A percentile compares a stretch with the other conserved stretches of the same genome.
These are phyloP conservation scores for Oryza punctata DNA, from an alignment of 176 grass and related monocot genomes.

Conservation along the genomic window DNA sequence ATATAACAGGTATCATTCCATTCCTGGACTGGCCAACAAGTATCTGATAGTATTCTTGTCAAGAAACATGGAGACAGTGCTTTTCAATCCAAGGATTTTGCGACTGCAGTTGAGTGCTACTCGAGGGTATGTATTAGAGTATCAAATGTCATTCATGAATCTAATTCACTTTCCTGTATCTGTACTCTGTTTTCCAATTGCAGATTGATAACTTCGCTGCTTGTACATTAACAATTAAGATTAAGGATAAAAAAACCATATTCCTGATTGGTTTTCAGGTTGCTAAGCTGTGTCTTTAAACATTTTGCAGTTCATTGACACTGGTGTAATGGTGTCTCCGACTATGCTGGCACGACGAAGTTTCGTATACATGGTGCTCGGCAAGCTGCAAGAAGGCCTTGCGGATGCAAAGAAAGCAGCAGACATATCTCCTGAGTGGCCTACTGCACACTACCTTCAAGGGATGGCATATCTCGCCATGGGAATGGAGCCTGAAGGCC, in stretches of 20 bases:
- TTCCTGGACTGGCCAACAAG: slow-evolving; percentile 79
- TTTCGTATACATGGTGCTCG: slow-evolving; percentile 54
- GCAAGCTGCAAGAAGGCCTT: slow-evolving; percentile 62
- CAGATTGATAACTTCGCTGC: not conserved
- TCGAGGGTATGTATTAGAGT: slow-evolving; percentile 58
- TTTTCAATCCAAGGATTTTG: slow-evolving; percentile 78
- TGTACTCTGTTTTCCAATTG: not conserved
- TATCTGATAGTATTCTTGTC: slow-evolving; percentile 61
- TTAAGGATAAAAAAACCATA: not conserved
- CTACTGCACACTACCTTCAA: slow-evolving; percentile 61
- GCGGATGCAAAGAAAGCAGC: slow-evolving; percentile 64
- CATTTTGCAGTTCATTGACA: slow-evolving; percentile 62
- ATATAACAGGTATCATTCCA: slow-evolving; percentile 73
- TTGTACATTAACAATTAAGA: not conserved
- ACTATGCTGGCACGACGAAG: slow-evolving; percentile 68
- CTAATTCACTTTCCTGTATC: slow-evolving; percentile 1
- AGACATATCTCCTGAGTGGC: slow-evolving; percentile 65
- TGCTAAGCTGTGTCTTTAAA: slow-evolving; percentile 18
- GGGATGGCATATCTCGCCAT: slow-evolving; percentile 60
- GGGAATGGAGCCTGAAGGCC: slow-evolving; percentile 65
- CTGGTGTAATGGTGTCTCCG: slow-evolving; percentile 61
- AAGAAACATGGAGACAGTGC: slow-evolving; percentile 75
- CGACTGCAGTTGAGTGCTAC: slow-evolving; percentile 60
- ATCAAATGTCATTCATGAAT: not conserved
- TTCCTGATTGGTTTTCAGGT: not conserved